These are phyloP conservation scores for Corchorus capsularis DNA, from an alignment of 345 rosid genomes.

Conservation along the genomic window DNA sequence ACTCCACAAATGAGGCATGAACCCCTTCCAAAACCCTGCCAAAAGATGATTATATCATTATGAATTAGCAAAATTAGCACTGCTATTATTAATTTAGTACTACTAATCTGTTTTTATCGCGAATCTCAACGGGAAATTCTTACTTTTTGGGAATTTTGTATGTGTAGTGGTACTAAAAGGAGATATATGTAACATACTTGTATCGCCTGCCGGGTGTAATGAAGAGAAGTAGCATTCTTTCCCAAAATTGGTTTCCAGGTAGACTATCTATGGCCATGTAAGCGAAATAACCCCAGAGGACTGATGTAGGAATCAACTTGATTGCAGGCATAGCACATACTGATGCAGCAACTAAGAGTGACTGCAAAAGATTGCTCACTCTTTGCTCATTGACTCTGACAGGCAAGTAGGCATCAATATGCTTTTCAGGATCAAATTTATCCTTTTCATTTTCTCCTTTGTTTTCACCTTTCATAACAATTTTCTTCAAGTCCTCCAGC, in stretches of 20 bases:
- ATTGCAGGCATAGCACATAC: conserved; percentile 70
- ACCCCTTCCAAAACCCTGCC: conserved; percentile 66
- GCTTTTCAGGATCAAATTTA: conserved; percentile 76
- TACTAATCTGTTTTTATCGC: neutral
- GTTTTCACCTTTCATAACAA: conserved; percentile 49
- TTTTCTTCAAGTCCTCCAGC: conserved; percentile 71
- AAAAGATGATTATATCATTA: conserved; percentile 9
- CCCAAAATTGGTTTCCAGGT: conserved; percentile 89
- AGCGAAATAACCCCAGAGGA: conserved; percentile 88
- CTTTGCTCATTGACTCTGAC: conserved; percentile 85
- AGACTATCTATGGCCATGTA: conserved; percentile 94
- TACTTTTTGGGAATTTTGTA: neutral
- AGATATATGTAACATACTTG: conserved; percentile 46
- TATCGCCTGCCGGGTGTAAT: conserved; percentile 56
- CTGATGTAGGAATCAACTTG: conserved; percentile 76
- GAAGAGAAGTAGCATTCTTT: conserved; percentile 68
- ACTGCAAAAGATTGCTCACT: conserved; percentile 77
- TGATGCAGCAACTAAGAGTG: conserved; percentile 62
- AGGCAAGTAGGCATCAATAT: conserved; percentile 78
- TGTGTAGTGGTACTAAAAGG: neutral
- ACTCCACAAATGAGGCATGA: conserved; percentile 79
- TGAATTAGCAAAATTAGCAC: neutral
- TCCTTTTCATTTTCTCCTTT: conserved; percentile 30
- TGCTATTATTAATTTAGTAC: neutral
- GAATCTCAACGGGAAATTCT: neutral